Base-by-base conservation (phyloP, 495 filamentous ascomycete genomes). In the Xylaria nigripes region DNA sequence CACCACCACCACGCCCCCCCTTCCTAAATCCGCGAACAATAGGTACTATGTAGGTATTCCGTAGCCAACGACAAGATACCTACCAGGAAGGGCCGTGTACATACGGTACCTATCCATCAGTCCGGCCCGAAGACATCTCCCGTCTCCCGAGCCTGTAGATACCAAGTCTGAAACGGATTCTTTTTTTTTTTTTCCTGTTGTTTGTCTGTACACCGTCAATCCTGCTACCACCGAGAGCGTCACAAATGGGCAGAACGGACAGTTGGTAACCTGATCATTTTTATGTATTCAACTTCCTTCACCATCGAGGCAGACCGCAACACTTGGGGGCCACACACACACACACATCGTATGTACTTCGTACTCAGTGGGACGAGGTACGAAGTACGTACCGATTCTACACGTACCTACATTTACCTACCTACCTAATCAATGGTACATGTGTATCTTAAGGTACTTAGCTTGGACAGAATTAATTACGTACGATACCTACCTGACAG, bases 401-500 rank as follows among this genome's bases (percentile, higher is more conserved):
- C 12, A 34, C 6, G 32, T 15, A 34, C 32, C 2, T 10, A 13
- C 12, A 34, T 2, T 4, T 40, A 40, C 36, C 36, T 29, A 9
- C 27, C 27, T 29, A 29, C 27, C 4, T 9, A 29, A 9, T 29
- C n/a, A n/a, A n/a, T n/a, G 4, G 32, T 36, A 36, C 32, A 13
- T 36, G 6, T 36, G 10, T 15, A 12, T 36, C 6, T 2, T 36
- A 36, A 2, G 13, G 32, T 36, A 36, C 32, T 12, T 36, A 36
- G 9, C 9, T 29, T 29, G 3, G 25, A 46, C 43, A 47, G 51
- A 54, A 44, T 46, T 46, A 46, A 54, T 53, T 47, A 54, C 51
- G 51, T 55, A 48, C 34, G 52, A 55, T 55, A 50, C 22, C 42
- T 55, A 55, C 15, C 29, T 24, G 46, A 55, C 53, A 50, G 32